A percentile compares a stretch with the other conserved stretches of the same genome.
phyloP scores from a whole-genome alignment of 2,329 filamentous ascomycete species.

The Aspergillus fijiensis region DNA sequence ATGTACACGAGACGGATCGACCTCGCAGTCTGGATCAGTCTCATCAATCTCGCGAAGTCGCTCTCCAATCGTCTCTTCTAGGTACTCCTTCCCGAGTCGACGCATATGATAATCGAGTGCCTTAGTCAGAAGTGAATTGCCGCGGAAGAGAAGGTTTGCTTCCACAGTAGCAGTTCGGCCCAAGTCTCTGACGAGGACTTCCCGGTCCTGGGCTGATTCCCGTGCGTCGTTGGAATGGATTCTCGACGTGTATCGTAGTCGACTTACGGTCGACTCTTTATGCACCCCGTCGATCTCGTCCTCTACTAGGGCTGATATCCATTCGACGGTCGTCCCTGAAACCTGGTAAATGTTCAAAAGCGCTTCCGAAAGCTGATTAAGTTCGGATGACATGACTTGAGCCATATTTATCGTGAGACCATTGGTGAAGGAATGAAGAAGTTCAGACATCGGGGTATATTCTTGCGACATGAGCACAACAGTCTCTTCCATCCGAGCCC shows the following conservation, averaged over 20 bases:
- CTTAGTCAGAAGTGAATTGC: slow-evolving; percentile 91
- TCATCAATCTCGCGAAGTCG: slow-evolving; percentile 88
- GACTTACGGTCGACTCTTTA: slow-evolving; percentile 71
- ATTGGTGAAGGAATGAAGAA: slow-evolving; percentile 80
- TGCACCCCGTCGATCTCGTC: slow-evolving; percentile 94
- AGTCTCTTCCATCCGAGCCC: slow-evolving; percentile 79
- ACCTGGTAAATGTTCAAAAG: slow-evolving; percentile 95
- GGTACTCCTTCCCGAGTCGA: slow-evolving; percentile 84
- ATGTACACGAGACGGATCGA: slow-evolving; percentile 78
- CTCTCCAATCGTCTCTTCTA: slow-evolving; percentile 81
- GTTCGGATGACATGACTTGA: slow-evolving; percentile 70
- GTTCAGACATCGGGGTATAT: slow-evolving; percentile 76
- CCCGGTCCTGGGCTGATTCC: slow-evolving; percentile 56
- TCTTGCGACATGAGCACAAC: slow-evolving; percentile 84
- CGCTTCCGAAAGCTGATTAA: slow-evolving; percentile 78
- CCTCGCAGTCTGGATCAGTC: slow-evolving; percentile 87
- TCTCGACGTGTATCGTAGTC: slow-evolving; percentile 62
- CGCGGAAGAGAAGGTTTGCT: slow-evolving; percentile 90
- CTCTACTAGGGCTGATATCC: slow-evolving; percentile 90
- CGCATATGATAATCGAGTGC: slow-evolving; percentile 95
- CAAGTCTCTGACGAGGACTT: slow-evolving; percentile 63
- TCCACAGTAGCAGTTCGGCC: slow-evolving; percentile 68
- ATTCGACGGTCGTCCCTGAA: slow-evolving; percentile 77
- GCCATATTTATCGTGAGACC: slow-evolving; percentile 84
- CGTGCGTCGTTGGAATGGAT: slow-evolving; percentile 62